Evolutionary conservation across 306 rosid species (phyloP).

Genomic region (Prunus campanulata): DNA sequence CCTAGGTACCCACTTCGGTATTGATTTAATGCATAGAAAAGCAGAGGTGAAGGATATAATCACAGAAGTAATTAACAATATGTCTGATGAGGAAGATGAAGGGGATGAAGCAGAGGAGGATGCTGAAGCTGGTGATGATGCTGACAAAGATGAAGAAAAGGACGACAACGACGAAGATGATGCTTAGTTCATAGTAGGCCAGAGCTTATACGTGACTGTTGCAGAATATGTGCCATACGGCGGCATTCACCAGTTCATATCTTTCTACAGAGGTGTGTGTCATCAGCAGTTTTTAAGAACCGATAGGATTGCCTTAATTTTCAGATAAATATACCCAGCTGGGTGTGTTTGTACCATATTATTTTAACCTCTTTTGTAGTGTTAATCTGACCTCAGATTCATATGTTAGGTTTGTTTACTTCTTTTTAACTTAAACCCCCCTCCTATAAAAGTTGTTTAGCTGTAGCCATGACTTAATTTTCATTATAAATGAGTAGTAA

Average conservation of each 20-base stretch:
- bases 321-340: slow-evolving; percentile 35
- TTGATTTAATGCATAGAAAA: slow-evolving; percentile 98
- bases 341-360: slow-evolving; percentile 76
- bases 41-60: slow-evolving; percentile 93
- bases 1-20: slow-evolving; percentile 77
- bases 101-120: slow-evolving; percentile 64
- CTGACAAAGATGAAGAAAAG: slow-evolving; percentile 39
- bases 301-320: slow-evolving; percentile 30
- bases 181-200: slow-evolving; percentile 21
- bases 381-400: slow-evolving; percentile 39
- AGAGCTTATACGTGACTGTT: slow-evolving; percentile 27
- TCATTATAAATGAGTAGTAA: slow-evolving; percentile 33
- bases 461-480: slow-evolving; percentile 27
- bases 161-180: slow-evolving; percentile 16
- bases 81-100: slow-evolving; percentile 91
- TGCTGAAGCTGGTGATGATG: slow-evolving; percentile 47
- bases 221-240: slow-evolving; percentile 34
- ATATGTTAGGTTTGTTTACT: slow-evolving; percentile 20
- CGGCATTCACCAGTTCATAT: slow-evolving; percentile 28
- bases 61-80: slow-evolving; percentile 92
- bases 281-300: slow-evolving; percentile 29
- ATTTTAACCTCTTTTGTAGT: slow-evolving; percentile 46
- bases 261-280: slow-evolving; percentile 31
- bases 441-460: slow-evolving; percentile 33
- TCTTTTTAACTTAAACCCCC: slow-evolving; percentile 21